Conservation (phyloP, 495 filamentous ascomycete species). For the Lasiosphaeria ovina region DNA sequence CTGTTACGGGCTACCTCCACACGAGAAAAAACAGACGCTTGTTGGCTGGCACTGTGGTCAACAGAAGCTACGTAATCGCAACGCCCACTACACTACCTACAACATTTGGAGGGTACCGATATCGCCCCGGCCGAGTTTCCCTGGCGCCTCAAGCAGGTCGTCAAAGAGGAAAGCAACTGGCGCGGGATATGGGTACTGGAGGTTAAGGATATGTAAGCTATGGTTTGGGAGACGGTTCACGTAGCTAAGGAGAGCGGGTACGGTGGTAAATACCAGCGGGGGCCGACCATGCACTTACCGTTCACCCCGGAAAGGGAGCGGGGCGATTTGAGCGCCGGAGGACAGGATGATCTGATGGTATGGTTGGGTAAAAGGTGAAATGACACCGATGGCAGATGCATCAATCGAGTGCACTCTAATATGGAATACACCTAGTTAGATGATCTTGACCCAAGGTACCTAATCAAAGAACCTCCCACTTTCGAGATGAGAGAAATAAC, state of each 20-base stretch:
- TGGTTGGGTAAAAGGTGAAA: slow-evolving; percentile 16
- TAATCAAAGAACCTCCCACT: no score
- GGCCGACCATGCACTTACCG: not conserved
- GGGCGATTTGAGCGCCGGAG: slow-evolving; percentile 7
- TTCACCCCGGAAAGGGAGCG: not conserved
- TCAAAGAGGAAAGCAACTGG: slow-evolving; percentile 23
- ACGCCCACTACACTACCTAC: no score
- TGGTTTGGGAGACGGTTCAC: slow-evolving; percentile 16
- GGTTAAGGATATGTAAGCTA: slow-evolving; percentile 20
- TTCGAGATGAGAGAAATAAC: no score
- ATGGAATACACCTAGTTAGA: no score
- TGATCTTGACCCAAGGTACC: no score
- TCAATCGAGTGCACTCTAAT: no score
- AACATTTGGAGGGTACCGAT: no score
- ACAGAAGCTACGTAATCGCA: no score
- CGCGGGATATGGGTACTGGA: slow-evolving; percentile 18
- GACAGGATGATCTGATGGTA: slow-evolving; percentile 19
- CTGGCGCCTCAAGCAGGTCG: slow-evolving; percentile 12
- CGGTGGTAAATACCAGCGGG: not conserved
- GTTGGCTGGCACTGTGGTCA: no score
- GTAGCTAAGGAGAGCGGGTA: slow-evolving; percentile 11
- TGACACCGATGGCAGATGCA: not conserved
- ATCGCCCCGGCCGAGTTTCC: slow-evolving; percentile 11
- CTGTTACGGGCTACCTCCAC: no score
- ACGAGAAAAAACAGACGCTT: no score